Conservation (phyloP, 2,329 filamentous ascomycete species). For the Chlorencoelia australis region DNA sequence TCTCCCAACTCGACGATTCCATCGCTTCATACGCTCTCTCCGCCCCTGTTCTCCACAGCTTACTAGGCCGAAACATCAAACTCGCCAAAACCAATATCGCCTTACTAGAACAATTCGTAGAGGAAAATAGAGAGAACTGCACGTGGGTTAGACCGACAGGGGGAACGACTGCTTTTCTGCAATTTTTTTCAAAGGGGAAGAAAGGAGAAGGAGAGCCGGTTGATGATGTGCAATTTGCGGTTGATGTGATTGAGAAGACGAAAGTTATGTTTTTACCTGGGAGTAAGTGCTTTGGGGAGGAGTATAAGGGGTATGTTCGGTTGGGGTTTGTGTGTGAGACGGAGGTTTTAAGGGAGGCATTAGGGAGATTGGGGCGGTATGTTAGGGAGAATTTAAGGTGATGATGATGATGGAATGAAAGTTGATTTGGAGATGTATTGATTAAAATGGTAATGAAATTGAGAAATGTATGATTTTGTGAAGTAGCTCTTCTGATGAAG, state of each 20-base stretch:
- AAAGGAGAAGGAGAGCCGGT: conserved; percentile 41
- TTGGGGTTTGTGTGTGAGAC: conserved; percentile 69
- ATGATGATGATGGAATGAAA: too few species aligned
- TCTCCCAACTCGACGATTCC: conserved; percentile 72
- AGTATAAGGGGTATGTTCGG: conserved; percentile 66
- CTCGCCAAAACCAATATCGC: conserved; percentile 59
- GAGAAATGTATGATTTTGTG: too few species aligned
- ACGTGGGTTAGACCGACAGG: conserved; percentile 68
- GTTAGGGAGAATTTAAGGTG: conserved; percentile 15
- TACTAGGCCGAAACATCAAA: conserved; percentile 53
- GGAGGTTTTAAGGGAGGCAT: conserved; percentile 53
- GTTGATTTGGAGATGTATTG: too few species aligned
- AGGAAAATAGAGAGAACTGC: conserved; percentile 44
- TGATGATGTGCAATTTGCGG: conserved; percentile 63
- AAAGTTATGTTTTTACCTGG: conserved; percentile 70
- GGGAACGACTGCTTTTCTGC: conserved; percentile 71
- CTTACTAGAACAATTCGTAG: conserved; percentile 57
- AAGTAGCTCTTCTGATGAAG: too few species aligned
- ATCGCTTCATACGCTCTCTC: conserved; percentile 68
- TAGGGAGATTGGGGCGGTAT: conserved; percentile 34
- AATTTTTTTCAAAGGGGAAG: conserved; percentile 47
- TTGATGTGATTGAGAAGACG: conserved; percentile 54
- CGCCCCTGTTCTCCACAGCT: conserved; percentile 48
- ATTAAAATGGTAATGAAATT: too few species aligned
- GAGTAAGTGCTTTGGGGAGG: conserved; percentile 60